Evolutionary conservation across 75 land plant genomes (phyloP), one percentile per base, ranked within the genome.

Genomic region (Cunninghamia lanceolata): DNA sequence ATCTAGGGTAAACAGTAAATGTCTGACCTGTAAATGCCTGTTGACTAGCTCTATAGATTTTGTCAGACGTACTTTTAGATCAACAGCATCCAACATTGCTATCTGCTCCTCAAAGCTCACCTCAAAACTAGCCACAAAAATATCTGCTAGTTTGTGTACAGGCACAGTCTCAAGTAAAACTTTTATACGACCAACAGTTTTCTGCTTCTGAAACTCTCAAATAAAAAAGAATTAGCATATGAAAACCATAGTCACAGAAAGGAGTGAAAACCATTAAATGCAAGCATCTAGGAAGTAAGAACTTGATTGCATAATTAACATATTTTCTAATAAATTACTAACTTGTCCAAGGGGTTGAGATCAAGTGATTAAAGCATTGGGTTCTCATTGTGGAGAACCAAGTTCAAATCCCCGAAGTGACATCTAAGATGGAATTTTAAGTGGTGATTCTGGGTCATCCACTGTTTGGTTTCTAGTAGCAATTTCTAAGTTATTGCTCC

Each of bases 71-170:
- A 90, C 94, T 90, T 95, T 95, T 32, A 96, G 83, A 85, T 97
- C 99, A 86, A 96, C 99, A 56, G 98, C 92, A 89, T 97, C 98
- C 73, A 97, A 86, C 99, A 97, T 97, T 46, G 92, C 90, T 19
- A 97, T 84, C 84, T 97, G 98, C 86, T 97, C 98, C 78, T 97
- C 99, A 91, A 97, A 97, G 84, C 95, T 96, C 68, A 91, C 94
- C 82, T 97, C 99, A 93, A 97, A 97, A 84, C 95, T 97, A 36
- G 99, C 98, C 80, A 97, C 99, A 96, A 97, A 97, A 46, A 96
- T 94, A 85, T 97, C 99, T 8, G 99, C 99, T 88, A 96, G 90
- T 86, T 93, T 94, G 90, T 97, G 95, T 80, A 94, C 91, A 35
- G 99, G 96, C 66, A 94, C 92, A 16, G 95, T 96, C 82, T 97